Conservation (phyloP, 805 yeast genomes). For the Candida silvatica region DNA sequence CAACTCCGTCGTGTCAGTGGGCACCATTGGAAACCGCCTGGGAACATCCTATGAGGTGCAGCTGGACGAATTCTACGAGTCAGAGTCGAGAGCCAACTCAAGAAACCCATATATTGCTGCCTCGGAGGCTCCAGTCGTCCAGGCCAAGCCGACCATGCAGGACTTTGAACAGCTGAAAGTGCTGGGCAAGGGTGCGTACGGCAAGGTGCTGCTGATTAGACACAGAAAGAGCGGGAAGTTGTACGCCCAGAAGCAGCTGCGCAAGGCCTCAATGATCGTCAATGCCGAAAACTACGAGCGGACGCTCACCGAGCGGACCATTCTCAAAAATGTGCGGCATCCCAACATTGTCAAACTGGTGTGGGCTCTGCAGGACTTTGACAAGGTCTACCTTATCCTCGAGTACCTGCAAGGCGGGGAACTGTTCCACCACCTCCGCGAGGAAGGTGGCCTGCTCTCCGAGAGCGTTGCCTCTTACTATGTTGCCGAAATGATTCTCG, state of each 20-base stretch:
- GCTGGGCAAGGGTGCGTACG: constrained; percentile 82
- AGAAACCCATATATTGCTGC: neutral
- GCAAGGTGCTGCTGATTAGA: constrained; percentile 73
- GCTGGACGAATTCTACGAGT: constrained; percentile 30
- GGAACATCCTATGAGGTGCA: constrained; percentile 45
- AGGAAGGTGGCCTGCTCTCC: constrained; percentile 33
- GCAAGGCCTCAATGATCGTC: constrained; percentile 72
- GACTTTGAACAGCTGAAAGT: constrained; percentile 75
- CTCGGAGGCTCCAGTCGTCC: neutral
- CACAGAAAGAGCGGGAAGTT: constrained; percentile 53
- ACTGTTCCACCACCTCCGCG: constrained; percentile 54
- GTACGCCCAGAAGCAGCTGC: constrained; percentile 81
- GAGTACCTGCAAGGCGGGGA: constrained; percentile 91
- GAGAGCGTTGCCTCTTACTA: constrained; percentile 71
- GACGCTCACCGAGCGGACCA: constrained; percentile 72
- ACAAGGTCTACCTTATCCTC: constrained; percentile 63
- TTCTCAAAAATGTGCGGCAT: constrained; percentile 62
- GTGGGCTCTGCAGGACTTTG: constrained; percentile 76
- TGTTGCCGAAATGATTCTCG: constrained; percentile 73
- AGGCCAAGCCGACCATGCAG: constrained; percentile 15
- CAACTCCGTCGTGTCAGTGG: constrained; percentile 23
- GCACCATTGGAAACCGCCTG: constrained; percentile 25
- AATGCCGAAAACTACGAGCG: constrained; percentile 52
- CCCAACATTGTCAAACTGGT: constrained; percentile 75
- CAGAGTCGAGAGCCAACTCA: constrained; percentile 16